phyloP scores from a whole-genome alignment of 1,284 basidiomycete species.

The Rhodotorula sp. region DNA sequence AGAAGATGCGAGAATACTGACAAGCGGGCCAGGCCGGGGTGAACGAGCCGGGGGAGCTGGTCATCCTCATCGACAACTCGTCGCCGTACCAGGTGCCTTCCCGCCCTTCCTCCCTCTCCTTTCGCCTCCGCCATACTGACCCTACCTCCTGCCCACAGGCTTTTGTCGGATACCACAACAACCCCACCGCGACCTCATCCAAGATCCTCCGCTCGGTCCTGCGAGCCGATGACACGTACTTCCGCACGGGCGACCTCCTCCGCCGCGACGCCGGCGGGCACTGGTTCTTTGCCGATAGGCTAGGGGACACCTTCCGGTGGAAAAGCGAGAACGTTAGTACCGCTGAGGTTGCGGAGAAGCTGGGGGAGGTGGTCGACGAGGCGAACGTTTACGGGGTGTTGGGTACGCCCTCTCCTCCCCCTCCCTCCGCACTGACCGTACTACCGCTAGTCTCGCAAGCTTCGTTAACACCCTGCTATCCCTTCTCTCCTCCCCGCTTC shows the following conservation, averaged over 20 bases:
- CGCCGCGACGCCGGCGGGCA: slow-evolving; percentile 46
- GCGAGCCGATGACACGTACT: slow-evolving; percentile 45
- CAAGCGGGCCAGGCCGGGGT: neutral
- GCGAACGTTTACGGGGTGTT: slow-evolving; percentile 52
- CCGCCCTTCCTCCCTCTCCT: neutral
- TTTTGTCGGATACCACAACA: slow-evolving; percentile 40
- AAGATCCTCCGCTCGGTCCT: slow-evolving; percentile 51
- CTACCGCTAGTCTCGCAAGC: neutral
- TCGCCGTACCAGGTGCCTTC: slow-evolving; percentile 23
- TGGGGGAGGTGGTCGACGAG: slow-evolving; percentile 49
- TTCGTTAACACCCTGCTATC: neutral
- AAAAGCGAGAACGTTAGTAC: slow-evolving; percentile 50
- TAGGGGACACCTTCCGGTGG: slow-evolving; percentile 50
- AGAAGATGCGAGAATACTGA: neutral
- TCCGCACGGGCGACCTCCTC: slow-evolving; percentile 47
- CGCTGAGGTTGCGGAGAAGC: slow-evolving; percentile 47
- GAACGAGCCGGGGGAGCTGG: slow-evolving; percentile 50
- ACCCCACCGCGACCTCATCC: slow-evolving; percentile 46
- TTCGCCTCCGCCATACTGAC: too few relatives aligned
- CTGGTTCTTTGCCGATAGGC: slow-evolving; percentile 50
- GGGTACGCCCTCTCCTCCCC: slow-evolving; percentile 1
- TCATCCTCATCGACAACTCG: slow-evolving; percentile 46
- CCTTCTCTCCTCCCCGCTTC: too few relatives aligned
- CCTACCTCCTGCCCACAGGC: neutral
- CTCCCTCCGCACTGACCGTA: too few relatives aligned